Conservation (phyloP, 805 yeast species). For the Candida hungchunana region DNA sequence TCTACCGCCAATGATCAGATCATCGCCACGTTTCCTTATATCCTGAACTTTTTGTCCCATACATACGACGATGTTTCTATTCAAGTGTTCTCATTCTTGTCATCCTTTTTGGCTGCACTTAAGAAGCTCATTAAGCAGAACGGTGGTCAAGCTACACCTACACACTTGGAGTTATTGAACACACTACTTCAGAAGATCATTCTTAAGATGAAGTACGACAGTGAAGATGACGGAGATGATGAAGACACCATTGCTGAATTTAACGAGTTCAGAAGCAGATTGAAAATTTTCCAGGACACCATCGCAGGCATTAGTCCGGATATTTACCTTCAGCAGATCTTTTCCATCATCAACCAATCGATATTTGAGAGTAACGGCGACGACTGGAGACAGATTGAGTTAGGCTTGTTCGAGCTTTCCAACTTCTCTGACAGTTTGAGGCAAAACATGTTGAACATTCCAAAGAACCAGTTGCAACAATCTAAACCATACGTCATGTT, state of each 20-base stretch:
- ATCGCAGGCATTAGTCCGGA: conserved; percentile 59
- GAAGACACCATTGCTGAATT: conserved; percentile 77
- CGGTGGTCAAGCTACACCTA: conserved; percentile 33
- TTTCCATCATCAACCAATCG: conserved; percentile 53
- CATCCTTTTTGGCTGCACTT: conserved; percentile 65
- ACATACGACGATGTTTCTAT: conserved; percentile 86
- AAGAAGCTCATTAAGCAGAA: conserved; percentile 48
- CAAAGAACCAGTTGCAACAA: conserved; percentile 58
- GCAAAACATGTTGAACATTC: conserved; percentile 68
- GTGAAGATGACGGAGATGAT: conserved; percentile 67
- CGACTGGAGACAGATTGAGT: conserved; percentile 81
- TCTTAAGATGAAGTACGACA: conserved; percentile 75
- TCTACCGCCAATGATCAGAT: conserved; percentile 45
- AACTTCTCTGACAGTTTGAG: conserved; percentile 77
- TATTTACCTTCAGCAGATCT: conserved; percentile 55
- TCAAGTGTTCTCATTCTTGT: conserved; percentile 78
- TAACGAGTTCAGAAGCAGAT: conserved; percentile 67
- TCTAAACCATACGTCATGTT: conserved; percentile 63
- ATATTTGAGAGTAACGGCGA: conserved; percentile 30
- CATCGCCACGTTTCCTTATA: conserved; percentile 63
- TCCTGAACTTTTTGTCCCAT: conserved; percentile 66
- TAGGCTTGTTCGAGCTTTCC: conserved; percentile 79
- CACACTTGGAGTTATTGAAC: conserved; percentile 50
- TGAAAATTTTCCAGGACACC: conserved; percentile 81
- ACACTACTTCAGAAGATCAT: conserved; percentile 66